Evolutionary conservation across 208 protist genomes (phyloP).

Genomic region (Leishmania martiniquensis): DNA sequence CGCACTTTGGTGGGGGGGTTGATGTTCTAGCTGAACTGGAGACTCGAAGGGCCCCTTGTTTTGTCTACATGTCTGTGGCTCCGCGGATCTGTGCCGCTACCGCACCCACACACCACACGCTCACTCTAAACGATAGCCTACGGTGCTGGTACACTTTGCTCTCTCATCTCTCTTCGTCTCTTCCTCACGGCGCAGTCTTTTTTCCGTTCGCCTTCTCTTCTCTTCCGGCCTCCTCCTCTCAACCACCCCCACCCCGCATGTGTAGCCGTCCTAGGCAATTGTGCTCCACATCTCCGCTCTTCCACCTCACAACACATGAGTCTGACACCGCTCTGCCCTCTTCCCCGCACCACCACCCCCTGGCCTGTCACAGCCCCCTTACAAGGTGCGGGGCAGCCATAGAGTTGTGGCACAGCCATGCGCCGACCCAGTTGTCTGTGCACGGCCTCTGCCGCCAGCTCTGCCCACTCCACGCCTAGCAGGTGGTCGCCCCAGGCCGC

Average conservation of each 20-base stretch:
- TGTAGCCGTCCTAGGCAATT: no score
- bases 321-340: background rate
- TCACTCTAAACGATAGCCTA: no score
- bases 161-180: conserved; percentile 69
- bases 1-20: no score
- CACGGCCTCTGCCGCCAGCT: background rate
- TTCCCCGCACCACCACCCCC: background rate
- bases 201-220: background rate
- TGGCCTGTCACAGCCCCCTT: background rate
- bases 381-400: background rate
- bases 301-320: background rate
- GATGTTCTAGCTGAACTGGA: background rate
- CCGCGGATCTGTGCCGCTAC: no score
- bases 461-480: no score
- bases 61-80: background rate
- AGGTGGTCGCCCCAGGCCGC: no score
- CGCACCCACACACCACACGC: background rate
- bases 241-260: no score
- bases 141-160: background rate
- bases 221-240: no score
- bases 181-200: background rate
- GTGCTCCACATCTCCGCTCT: background rate
- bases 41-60: background rate
- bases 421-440: background rate
- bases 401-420: background rate